Evolutionary conservation across 495 filamentous ascomycete genomes (phyloP), one percentile per base, ranked within the genome.

Genomic region (Hyphodiscus hymeniophilus): DNA sequence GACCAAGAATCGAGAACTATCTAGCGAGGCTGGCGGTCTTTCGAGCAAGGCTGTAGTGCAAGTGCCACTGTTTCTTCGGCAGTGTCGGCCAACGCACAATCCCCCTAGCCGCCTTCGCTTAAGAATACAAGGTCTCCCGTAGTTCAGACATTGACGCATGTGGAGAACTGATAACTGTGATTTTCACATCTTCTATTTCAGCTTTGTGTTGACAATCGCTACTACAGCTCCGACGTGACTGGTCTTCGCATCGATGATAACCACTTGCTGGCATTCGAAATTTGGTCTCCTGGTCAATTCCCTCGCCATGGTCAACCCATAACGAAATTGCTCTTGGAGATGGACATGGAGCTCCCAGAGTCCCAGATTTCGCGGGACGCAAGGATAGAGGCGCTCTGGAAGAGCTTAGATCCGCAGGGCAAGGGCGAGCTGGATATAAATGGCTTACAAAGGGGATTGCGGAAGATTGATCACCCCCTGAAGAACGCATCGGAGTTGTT

Each of bases 401-500:
- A 66, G 50, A 79, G 75, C 44, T 73, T 98, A 53, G 90, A 94
- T 61, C 81, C 82, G 42, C 75, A 75, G 49, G 74, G 76, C 32
- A 79, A 82, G 48, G 88, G 89, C 28, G 77, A 85, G 62, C 68
- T 98, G 51, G 89, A 97, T 67, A 66, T 87, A 42, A 80, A 80
- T 60, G 87, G 81, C 15, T 67, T 98, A 48, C 85, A 88, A 65
- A 85, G 79, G 63, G 92, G 94, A 12, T 64, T 98, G 51, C 81
- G 69, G 63, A 84, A 81, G 63, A 88, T 97, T 50, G 89, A 98
- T 63, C 92, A 98, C 65, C 92, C 92, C 48, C 72, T 98, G 54
- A 94, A 96, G 72, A 88, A 95, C 71, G 92, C 92, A 57, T 87
- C 92, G 63, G 66, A 75, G n/a, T 78, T 97, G 70, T 74, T 98